Conservation (phyloP, 176 grass and related monocot genomes). For the Thalia dealbata region DNA sequence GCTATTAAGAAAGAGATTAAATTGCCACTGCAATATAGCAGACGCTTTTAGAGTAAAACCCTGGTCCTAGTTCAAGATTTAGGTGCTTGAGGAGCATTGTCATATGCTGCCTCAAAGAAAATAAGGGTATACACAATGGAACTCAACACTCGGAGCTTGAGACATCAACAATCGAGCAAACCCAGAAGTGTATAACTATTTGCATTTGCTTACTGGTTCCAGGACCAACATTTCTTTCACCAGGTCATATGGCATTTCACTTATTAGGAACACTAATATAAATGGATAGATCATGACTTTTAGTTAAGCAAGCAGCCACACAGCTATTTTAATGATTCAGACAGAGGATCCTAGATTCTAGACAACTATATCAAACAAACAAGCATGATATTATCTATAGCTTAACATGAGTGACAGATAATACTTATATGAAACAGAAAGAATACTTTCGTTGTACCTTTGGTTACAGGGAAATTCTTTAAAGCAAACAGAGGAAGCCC, state of each 20-base stretch:
- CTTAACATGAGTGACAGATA: not conserved
- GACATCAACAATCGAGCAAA: not conserved
- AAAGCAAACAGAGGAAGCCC: conserved; percentile 2
- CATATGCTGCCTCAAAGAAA: no score
- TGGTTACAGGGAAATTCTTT: not conserved
- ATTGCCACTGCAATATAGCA: no score
- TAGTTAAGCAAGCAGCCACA: not conserved
- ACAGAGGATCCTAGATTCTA: not conserved
- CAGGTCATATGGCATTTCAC: not conserved
- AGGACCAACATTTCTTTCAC: not conserved
- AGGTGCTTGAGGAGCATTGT: no score
- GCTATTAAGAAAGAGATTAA: no score
- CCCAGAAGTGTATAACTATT: not conserved
- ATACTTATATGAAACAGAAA: not conserved
- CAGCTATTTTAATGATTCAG: not conserved
- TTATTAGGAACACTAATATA: no score
- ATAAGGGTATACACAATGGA: not conserved
- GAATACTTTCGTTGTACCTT: not conserved
- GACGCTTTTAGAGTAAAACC: no score
- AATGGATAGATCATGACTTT: not conserved
- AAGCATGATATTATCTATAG: not conserved
- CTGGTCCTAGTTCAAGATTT: no score
- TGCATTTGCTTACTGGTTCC: not conserved
- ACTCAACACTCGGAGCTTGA: not conserved
- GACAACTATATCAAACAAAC: not conserved